phyloP scores from a whole-genome alignment of 805 yeast species.

The Debaryomyces tyrocola region DNA sequence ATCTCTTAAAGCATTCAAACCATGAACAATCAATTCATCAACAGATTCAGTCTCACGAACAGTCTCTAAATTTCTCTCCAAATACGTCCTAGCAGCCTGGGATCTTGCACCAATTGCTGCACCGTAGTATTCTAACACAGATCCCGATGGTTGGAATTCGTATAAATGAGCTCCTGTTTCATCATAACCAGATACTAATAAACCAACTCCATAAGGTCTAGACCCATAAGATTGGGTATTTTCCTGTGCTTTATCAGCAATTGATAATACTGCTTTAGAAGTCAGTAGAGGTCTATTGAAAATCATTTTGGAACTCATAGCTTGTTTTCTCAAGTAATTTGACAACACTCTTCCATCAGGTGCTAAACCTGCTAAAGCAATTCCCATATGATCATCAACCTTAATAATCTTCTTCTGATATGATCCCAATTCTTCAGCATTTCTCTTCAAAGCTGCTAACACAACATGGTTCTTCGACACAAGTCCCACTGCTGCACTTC shows the following conservation, averaged over 20 bases:
- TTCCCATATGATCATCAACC: conserved; percentile 91
- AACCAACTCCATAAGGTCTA: conserved; percentile 97
- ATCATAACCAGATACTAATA: conserved; percentile 86
- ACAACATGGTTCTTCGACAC: conserved; percentile 86
- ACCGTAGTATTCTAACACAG: conserved; percentile 86
- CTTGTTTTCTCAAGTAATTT: conserved; percentile 85
- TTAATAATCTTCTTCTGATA: conserved; percentile 92
- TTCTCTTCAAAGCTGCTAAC: conserved; percentile 88
- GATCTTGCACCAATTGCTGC: conserved; percentile 98
- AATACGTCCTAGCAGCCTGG: conserved; percentile 95
- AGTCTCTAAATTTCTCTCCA: conserved; percentile 79
- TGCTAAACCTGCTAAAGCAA: conserved; percentile 95
- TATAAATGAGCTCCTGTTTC: conserved; percentile 91
- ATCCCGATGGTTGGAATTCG: conserved; percentile 96
- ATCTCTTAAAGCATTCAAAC: conserved; percentile 88
- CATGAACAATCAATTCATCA: conserved; percentile 80
- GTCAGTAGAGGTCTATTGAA: conserved; percentile 84
- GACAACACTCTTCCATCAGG: conserved; percentile 97
- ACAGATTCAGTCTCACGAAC: conserved; percentile 58
- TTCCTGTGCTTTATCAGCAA: conserved; percentile 96
- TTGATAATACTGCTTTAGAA: conserved; percentile 75
- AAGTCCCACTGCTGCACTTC: conserved; percentile 94
- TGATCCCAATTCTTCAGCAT: conserved; percentile 96
- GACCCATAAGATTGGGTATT: conserved; percentile 96
- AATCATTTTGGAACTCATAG: conserved; percentile 82